A percentile compares a stretch with the other conserved stretches of the same genome.
Conservation (phyloP, 1,139 yeast species). For the Candida neerlandica region DNA sequence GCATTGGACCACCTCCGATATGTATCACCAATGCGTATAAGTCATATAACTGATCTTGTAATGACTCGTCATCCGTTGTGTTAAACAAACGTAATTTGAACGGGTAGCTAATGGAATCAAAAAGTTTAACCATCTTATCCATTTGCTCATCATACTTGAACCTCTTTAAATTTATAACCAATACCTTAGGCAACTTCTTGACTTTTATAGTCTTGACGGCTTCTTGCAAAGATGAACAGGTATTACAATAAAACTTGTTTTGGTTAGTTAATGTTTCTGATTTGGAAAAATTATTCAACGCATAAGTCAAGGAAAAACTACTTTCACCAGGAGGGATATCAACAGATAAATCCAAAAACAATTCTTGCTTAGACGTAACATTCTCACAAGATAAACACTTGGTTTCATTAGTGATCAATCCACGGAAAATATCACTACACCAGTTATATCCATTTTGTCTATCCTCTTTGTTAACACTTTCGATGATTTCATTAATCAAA, state of each 20-base stretch:
- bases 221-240: slow-evolving; percentile 88
- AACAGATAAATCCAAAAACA: slow-evolving; percentile 81
- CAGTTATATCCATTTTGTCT: slow-evolving; percentile 41
- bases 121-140: slow-evolving; percentile 81
- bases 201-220: slow-evolving; percentile 92
- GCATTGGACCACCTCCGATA: slow-evolving; percentile 97
- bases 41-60: slow-evolving; percentile 62
- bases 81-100: slow-evolving; percentile 72
- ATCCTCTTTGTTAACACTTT: slow-evolving; percentile 52
- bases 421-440: slow-evolving; percentile 80
- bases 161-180: slow-evolving; percentile 84
- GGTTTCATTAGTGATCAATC: slow-evolving; percentile 82
- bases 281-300: slow-evolving; percentile 78
- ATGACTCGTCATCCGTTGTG: slow-evolving; percentile 54
- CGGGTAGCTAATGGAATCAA: slow-evolving; percentile 84
- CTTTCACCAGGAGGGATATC: slow-evolving; percentile 76
- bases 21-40: slow-evolving; percentile 87
- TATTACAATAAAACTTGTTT: slow-evolving; percentile 91
- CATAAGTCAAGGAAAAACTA: slow-evolving; percentile 65
- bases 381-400: slow-evolving; percentile 90
- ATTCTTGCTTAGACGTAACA: slow-evolving; percentile 81
- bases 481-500: slow-evolving; percentile 79
- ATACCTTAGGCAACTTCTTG: slow-evolving; percentile 72
- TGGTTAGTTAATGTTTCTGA: slow-evolving; percentile 84
- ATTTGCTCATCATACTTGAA: slow-evolving; percentile 87